Evolutionary conservation across 2,329 filamentous ascomycete species (phyloP).

Genomic region (Chaetothyriales sp.): DNA sequence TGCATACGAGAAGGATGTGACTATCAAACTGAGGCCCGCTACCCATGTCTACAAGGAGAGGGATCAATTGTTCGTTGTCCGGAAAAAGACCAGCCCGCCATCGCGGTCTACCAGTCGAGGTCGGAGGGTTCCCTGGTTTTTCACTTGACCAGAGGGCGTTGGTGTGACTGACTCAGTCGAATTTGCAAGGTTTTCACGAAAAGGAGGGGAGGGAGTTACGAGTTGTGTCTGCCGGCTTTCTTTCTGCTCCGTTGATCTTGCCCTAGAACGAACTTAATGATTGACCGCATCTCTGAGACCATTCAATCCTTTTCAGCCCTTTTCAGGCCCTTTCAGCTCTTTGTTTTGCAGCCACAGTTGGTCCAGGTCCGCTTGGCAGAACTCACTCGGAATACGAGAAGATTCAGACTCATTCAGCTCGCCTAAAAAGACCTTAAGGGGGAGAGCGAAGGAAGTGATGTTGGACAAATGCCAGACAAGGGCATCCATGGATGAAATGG

Average conservation of each 20-base stretch:
- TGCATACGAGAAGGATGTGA: constrained; percentile 14
- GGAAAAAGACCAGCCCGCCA: constrained; percentile 26
- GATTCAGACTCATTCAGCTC: neutral
- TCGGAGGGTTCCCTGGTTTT: constrained; percentile 12
- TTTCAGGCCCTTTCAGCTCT: no score
- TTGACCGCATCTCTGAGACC: no score
- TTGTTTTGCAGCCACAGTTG: neutral
- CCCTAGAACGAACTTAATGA: no score
- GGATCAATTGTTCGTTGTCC: constrained; percentile 32
- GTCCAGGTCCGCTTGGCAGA: no score
- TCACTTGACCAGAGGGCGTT: constrained; percentile 6
- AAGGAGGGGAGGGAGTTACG: no score
- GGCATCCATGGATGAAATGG: neutral
- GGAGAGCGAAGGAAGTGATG: neutral
- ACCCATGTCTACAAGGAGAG: constrained; percentile 24
- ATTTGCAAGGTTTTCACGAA: no score
- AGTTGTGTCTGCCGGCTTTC: no score
- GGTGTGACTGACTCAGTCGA: no score
- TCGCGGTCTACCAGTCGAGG: constrained; percentile 3
- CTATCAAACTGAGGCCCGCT: constrained; percentile 12
- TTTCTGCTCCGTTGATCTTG: no score
- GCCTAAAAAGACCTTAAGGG: neutral
- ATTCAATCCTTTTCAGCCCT: no score
- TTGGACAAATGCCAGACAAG: neutral
- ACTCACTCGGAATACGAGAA: neutral